Base-by-base conservation (phyloP, 495 filamentous ascomycete species). In the Glonium stellatum region DNA sequence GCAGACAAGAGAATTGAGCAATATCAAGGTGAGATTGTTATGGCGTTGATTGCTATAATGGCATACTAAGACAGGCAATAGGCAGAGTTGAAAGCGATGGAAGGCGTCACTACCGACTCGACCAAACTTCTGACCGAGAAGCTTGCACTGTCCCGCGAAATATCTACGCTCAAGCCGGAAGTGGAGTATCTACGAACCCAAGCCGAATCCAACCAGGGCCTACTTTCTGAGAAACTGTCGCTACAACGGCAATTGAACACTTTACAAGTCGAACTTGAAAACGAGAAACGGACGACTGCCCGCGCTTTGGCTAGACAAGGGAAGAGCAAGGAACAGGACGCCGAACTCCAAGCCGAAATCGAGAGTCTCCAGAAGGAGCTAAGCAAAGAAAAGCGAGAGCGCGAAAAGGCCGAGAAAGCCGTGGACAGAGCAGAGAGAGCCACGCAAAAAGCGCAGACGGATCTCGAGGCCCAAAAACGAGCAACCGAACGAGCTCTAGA, bases 81-180 rank as follows among this genome's bases (percentile, higher is more conserved):
- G 87, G 81, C 80, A 35, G 87, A 95, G 70, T 73, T 92, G 15
- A 73, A 78, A 31, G 79, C 85, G 0, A 73, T 89, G 69, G 81
- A 81, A 58, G 73, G 73, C 59, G 75, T 84, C 36, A 80, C 82
- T 0, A 81, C 83, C 44, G 84, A 87, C 65, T 84, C 86, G 4
- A 80, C 84, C 34, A 87, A 86, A 52, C 52, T 91, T 5, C 75
- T 92, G 50, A 80, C 85, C 11, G 90, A 93, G 62, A 96, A 95
- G 66, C 73, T 87, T 10, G 79, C 82, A 1, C 77, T 97, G 19
- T 76, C 82, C 19, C 84, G 87, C 37, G 88, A 95, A 65, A 69
- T 96, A 9, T 77, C 84, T 23, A 73, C 76, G 23, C 66, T 92
- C 47, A 87, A 86, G 64, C 84, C 86, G 36, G 91, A 96, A 68